phyloP scores from a whole-genome alignment of 352 stramenopile genomes.

The Pythium vanterpoolii region DNA sequence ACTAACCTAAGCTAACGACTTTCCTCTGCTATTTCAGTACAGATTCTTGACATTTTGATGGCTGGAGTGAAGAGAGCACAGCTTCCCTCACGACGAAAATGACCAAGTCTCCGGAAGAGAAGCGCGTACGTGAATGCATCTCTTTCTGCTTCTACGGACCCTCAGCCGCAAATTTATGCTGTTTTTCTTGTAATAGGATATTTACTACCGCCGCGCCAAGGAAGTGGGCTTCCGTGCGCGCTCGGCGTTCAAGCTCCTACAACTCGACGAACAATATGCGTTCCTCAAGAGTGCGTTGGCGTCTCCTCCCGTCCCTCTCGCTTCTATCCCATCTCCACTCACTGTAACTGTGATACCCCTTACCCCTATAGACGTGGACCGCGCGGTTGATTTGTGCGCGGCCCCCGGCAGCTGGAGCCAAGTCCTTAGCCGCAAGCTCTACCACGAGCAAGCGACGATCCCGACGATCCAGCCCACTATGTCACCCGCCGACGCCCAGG shows the following conservation, averaged over 20 bases:
- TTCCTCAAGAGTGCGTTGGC: slow-evolving; percentile 77
- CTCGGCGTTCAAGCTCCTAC: slow-evolving; percentile 98
- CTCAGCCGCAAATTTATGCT: neutral
- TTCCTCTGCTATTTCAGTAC: slow-evolving; percentile 7
- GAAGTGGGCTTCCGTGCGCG: slow-evolving; percentile 96
- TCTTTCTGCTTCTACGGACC: neutral
- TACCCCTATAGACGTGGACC: slow-evolving; percentile 57
- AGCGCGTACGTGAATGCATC: slow-evolving; percentile 34
- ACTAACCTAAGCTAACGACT: too few relatives aligned
- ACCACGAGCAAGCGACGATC: slow-evolving; percentile 32
- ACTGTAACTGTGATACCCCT: neutral
- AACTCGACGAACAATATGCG: slow-evolving; percentile 98
- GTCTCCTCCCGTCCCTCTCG: neutral
- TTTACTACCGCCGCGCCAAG: slow-evolving; percentile 92
- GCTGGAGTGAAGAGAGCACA: slow-evolving; percentile 3
- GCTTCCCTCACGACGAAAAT: slow-evolving; percentile 25
- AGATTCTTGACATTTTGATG: neutral
- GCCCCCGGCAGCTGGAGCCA: slow-evolving; percentile 98
- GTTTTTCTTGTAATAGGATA: slow-evolving; percentile 39
- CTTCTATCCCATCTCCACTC: neutral
- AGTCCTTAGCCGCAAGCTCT: slow-evolving; percentile 92
- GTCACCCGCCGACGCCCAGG: slow-evolving; percentile 22
- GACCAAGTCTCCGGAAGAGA: slow-evolving; percentile 60
- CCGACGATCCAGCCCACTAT: slow-evolving; percentile 24
- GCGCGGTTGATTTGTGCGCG: slow-evolving; percentile 97